Evolutionary conservation across 306 rosid species (phyloP), one percentile per base, ranked within the genome.

Genomic region (Dalbergia oliveri): DNA sequence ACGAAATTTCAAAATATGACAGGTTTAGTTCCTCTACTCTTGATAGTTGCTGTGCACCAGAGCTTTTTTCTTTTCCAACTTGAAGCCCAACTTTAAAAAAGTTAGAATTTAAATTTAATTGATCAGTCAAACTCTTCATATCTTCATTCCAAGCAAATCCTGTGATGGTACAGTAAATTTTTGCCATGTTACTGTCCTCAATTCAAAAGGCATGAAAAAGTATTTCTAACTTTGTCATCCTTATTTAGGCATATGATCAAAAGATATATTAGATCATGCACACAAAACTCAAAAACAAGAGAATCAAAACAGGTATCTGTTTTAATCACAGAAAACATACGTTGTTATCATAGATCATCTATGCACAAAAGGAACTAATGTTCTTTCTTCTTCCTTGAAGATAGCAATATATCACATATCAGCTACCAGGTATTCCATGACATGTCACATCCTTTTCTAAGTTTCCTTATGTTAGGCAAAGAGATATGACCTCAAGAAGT

Each of bases 171-270:
- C 18, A 16, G 49, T 51, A 51, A 7, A 73, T 15, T 45, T 79
- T 63, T 39, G 26, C n/a, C 79, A 43, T 37, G 79, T 75, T 43
- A 23, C 50, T 11, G 72, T 7, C 72, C 72, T 58, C 41, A 41
- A 37, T 12, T 66, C 67, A 66, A 64, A 59, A n/a, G 69, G 37
- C 60, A 39, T 59, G 49, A 37, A 66, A 59, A 50, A 37, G 14
- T 37, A 72, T 66, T 70, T 35, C 34, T 41, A 39, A 19, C 21
- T 19, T 19, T 18, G 8, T 14, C 34, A 31, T 62, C 33, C 7
- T 15, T 50, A 47, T 19, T 19, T 23, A 34, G 6, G 18, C 53
- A 69, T 39, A 43, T 43, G 33, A 71, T 23, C 47, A 33, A 69
- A 51, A 53, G 63, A 70, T 43, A 66, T 7, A 62, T 41, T 19